A percentile compares a stretch with the other conserved stretches of the same genome.
Evolutionary conservation across 75 land plant genomes (phyloP).

Genomic region (Selaginella moellendorffii): DNA sequence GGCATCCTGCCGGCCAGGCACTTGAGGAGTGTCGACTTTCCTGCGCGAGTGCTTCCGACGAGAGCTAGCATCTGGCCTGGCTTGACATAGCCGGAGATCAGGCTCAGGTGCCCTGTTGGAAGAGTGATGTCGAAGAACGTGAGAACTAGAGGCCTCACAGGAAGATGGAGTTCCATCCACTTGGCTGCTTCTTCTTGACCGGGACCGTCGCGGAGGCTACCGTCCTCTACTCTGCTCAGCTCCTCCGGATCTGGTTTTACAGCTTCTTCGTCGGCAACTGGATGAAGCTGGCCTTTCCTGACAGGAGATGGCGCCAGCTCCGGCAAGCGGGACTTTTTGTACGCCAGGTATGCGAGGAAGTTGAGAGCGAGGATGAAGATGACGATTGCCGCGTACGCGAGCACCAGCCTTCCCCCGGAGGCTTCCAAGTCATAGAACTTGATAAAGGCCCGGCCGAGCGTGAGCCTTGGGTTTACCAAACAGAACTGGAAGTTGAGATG

Average conservation of each 20-base stretch:
- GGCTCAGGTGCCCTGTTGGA: conserved; percentile 12
- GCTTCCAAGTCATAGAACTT: conserved; percentile 7
- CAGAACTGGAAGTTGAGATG: conserved; percentile 14
- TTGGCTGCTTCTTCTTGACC: not conserved
- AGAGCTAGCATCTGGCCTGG: conserved; percentile 21
- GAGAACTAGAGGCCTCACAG: conserved; percentile 17
- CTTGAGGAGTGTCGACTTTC: conserved; percentile 21
- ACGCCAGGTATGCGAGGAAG: not conserved
- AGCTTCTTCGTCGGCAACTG: not conserved
- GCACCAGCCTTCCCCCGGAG: not conserved
- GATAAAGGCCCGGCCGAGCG: conserved; percentile 19
- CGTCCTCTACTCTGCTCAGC: not conserved
- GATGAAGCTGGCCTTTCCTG: not conserved
- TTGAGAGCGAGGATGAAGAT: not conserved
- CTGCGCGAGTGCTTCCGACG: conserved; percentile 18
- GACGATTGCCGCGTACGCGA: conserved; percentile 8
- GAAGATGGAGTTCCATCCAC: not conserved
- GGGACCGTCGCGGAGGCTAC: no score
- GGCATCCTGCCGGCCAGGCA: conserved; percentile 21
- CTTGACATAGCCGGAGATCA: conserved; percentile 19
- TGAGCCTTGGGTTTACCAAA: conserved; percentile 9
- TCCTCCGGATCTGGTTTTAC: not conserved
- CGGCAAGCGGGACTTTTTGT: conserved; percentile 1
- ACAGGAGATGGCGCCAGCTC: not conserved
- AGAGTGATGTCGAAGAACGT: conserved; percentile 13